Evolutionary conservation across 2,329 filamentous ascomycete species (phyloP).

Genomic region (Cercospora canescens): DNA sequence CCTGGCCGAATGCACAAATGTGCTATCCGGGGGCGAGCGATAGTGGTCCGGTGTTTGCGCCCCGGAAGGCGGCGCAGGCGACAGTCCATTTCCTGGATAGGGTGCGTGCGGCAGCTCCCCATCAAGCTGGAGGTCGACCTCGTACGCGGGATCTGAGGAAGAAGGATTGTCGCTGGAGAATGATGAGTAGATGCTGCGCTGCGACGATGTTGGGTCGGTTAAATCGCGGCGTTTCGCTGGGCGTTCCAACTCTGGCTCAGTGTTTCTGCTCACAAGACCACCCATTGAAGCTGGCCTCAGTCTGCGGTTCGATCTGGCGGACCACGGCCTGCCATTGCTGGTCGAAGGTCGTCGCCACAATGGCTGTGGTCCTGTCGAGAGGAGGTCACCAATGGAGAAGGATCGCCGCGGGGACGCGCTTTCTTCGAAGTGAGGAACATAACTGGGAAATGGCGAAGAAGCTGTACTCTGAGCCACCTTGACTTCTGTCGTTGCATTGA

Average conservation of each 20-base stretch:
- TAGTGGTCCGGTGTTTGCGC: conserved; percentile 22
- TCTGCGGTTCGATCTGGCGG: conserved; percentile 29
- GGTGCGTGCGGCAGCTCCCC: conserved; percentile 20
- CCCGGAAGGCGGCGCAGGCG: conserved; percentile 13
- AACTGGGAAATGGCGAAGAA: conserved; percentile 30
- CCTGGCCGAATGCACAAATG: conserved; percentile 15
- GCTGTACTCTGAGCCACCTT: conserved; percentile 23
- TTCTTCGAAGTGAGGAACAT: conserved; percentile 26
- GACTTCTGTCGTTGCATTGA: conserved; percentile 11
- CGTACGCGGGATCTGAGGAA: conserved; percentile 15
- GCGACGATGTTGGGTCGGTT: conserved; percentile 25
- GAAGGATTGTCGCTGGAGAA: conserved; percentile 20
- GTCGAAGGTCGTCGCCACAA: conserved; percentile 41
- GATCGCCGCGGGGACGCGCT: conserved; percentile 44
- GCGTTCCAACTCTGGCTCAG: conserved; percentile 37
- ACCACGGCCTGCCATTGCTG: conserved; percentile 36
- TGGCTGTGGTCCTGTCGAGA: conserved; percentile 38
- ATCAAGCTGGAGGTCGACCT: conserved; percentile 28
- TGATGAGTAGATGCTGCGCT: conserved; percentile 31
- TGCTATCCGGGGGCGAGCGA: conserved; percentile 18
- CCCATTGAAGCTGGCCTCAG: conserved; percentile 38
- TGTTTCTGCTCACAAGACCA: conserved; percentile 37
- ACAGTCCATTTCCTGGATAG: conserved; percentile 16
- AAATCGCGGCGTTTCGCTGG: conserved; percentile 41
- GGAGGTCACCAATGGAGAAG: conserved; percentile 52